A percentile compares a stretch with the other conserved stretches of the same genome.
phyloP scores from a whole-genome alignment of 73 alveolate genomes.

The Stentor roeselii region DNA sequence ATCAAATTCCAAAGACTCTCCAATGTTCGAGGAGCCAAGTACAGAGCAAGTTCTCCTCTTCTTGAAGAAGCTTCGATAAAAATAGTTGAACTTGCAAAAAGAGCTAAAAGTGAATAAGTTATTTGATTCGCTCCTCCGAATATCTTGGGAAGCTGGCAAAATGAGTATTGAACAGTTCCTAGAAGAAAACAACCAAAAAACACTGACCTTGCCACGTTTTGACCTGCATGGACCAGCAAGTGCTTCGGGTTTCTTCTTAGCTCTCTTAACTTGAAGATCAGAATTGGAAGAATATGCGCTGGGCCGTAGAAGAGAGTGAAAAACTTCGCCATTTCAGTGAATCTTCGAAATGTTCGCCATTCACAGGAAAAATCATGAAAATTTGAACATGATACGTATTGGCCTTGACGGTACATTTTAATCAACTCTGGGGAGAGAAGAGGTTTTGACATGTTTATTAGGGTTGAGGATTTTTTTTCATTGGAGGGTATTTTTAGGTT shows the following conservation, averaged over 20 bases:
- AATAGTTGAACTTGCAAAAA: neutral
- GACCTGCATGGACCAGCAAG: neutral
- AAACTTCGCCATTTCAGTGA: neutral
- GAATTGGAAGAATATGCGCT: conserved; percentile 18
- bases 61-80: conserved; percentile 39
- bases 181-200: neutral
- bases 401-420: neutral
- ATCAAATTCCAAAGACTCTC: conserved; percentile 51
- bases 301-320: neutral
- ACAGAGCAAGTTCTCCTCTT: conserved; percentile 54
- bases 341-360: neutral
- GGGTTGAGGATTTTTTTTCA: too few species aligned
- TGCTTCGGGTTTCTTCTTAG: conserved; percentile 13
- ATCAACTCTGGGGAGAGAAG: neutral
- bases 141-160: neutral
- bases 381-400: neutral
- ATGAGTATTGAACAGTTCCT: neutral
- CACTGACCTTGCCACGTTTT: neutral
- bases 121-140: neutral
- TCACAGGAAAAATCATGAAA: neutral
- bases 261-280: conserved; percentile 10
- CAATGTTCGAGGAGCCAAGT: conserved; percentile 40
- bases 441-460: neutral
- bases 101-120: neutral
- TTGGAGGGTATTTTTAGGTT: too few species aligned